Evolutionary conservation across 495 filamentous ascomycete species (phyloP).

Genomic region (Bacidia gigantensis): DNA sequence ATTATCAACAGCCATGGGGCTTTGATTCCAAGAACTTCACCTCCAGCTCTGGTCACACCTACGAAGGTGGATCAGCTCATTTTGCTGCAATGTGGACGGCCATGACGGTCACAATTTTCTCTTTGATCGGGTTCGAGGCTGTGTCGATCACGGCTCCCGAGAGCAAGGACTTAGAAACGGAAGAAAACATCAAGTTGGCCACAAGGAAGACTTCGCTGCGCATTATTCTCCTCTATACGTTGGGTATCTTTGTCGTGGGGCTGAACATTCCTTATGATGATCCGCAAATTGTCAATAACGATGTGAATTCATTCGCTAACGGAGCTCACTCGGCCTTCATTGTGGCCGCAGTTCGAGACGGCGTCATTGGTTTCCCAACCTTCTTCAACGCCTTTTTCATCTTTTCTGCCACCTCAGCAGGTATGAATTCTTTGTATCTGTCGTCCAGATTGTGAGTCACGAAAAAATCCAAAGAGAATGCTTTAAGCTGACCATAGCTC

Average conservation of each 20-base stretch:
- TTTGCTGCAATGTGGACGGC: conserved; percentile 29
- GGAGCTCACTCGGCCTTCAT: conserved; percentile 33
- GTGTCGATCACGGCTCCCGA: conserved; percentile 34
- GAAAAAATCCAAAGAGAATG: too few relatives aligned
- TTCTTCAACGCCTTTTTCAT: conserved; percentile 38
- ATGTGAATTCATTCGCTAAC: conserved; percentile 27
- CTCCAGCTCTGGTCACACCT: conserved; percentile 16
- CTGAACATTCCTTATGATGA: conserved; percentile 34
- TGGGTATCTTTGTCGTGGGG: conserved; percentile 28
- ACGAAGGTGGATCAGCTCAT: conserved; percentile 18
- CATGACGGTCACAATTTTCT: conserved; percentile 30
- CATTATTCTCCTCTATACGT: conserved; percentile 31
- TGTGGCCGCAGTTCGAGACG: conserved; percentile 31
- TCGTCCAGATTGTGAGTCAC: conserved; percentile 32
- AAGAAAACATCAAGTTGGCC: conserved; percentile 38
- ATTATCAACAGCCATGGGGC: conserved; percentile 24
- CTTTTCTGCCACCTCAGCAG: conserved; percentile 34
- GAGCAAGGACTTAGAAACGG: conserved; percentile 29
- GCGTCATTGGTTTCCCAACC: conserved; percentile 26
- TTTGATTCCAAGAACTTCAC: conserved; percentile 21
- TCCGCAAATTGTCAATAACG: conserved; percentile 19
- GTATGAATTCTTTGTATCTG: conserved; percentile 34
- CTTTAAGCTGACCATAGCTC: too few relatives aligned
- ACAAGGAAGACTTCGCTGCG: conserved; percentile 34
- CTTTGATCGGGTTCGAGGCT: conserved; percentile 38